Base-by-base conservation (phyloP, 2,329 filamentous ascomycete genomes). In the Cercospora nicotianae region DNA sequence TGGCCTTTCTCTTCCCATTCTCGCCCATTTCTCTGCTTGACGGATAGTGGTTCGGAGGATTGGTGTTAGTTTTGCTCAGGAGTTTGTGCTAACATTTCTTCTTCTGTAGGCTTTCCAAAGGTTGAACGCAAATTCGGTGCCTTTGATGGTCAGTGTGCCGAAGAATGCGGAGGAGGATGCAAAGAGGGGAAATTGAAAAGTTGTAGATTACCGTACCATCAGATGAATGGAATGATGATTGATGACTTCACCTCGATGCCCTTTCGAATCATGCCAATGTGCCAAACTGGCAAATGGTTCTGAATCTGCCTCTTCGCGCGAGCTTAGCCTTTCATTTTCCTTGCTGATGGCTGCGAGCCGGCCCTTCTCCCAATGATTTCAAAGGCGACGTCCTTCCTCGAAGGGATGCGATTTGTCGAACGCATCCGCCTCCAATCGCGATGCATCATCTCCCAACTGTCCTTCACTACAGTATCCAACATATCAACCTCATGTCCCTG, bases 161-260 rank as follows among this genome's bases (percentile, higher is more conserved):
- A 86, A 86, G 79, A 82, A 81, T 67, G 83, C 82, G 26, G 81
- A 83, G 69, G 83, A 86, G 72, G 84, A 87, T 74, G 79, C 79
- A 4, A 79, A 84, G 77, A 81, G 74, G 72, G 82, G 83, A 51
- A 84, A 84, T 68, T 79, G 77, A 68, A 72, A 67, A n/a, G 23
- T 8, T 3, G 36, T 42, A n/a, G 7, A 42, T 42, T n/a, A 42
- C 36, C n/a, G 16, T 42, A 42, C 36, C 36, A n/a, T 13, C 48
- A 53, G 18, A 28, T 13, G 48, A 13, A 53, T 26, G 55, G 8
- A 59, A 59, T 36, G 30, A 42, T 42, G 36, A 42, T 42, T 42
- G 36, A 42, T 16, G 36, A n/a, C 36, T 42, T 16, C 33, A 16
- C 33, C 33, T 39, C 16, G 16, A 42, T 42, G 36, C 36, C 16